Evolutionary conservation across 768 basidiomycete genomes (phyloP).

Genomic region (Hypsizygus marmoreus): DNA sequence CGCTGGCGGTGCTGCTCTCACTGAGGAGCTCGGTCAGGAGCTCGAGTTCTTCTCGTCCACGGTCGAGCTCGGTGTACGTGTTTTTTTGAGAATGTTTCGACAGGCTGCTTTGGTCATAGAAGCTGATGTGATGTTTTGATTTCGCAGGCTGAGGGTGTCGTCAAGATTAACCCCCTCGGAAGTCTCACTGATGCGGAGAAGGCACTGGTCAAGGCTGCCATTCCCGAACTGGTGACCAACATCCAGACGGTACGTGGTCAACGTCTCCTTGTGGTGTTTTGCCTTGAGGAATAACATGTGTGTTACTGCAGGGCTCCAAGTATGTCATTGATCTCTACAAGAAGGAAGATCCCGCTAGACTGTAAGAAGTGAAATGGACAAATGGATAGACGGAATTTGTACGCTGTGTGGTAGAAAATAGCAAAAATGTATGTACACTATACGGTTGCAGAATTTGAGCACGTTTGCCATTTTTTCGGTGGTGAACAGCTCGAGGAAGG

Average conservation of each 20-base stretch:
- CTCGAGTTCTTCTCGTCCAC: conserved; percentile 88
- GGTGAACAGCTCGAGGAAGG: no score
- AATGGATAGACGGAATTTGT: conserved; percentile 5
- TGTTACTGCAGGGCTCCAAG: conserved; percentile 31
- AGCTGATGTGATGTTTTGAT: conserved; percentile 11
- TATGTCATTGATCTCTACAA: conserved; percentile 39
- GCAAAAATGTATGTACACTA: conserved; percentile 11
- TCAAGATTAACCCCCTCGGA: conserved; percentile 82
- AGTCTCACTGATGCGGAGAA: conserved; percentile 71
- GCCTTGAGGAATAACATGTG: neutral
- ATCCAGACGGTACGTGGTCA: conserved; percentile 61
- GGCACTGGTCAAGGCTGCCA: conserved; percentile 73
- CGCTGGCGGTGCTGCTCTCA: conserved; percentile 70
- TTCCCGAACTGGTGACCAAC: conserved; percentile 76
- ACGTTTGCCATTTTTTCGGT: no score
- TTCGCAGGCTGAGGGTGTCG: conserved; percentile 74
- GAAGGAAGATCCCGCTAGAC: conserved; percentile 25
- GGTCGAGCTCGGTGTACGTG: conserved; percentile 82
- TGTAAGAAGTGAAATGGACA: conserved; percentile 9
- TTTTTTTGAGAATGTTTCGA: neutral
- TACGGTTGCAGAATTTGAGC: no score
- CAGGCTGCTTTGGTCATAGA: conserved; percentile 1
- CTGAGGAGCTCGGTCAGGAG: conserved; percentile 73
- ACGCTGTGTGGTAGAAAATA: conserved; percentile 7
- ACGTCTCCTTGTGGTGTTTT: neutral